These are phyloP conservation scores for Sisymbrium altissimum DNA, from an alignment of 345 rosid species.

Conservation along the genomic window DNA sequence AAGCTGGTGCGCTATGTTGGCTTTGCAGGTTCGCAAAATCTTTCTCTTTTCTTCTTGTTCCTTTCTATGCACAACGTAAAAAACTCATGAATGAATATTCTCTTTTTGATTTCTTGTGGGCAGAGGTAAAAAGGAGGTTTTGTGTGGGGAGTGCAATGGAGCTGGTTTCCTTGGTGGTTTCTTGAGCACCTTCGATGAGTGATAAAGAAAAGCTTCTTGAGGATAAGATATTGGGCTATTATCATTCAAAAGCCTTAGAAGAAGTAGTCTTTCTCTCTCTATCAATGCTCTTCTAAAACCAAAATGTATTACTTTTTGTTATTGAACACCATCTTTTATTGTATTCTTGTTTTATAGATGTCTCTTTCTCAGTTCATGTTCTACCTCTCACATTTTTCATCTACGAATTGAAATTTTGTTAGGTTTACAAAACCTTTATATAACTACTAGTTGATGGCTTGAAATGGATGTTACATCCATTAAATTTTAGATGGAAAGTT, in stretches of 20 bases:
- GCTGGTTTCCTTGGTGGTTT: constrained; percentile 96
- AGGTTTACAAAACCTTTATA: neutral
- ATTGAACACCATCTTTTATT: constrained; percentile 5
- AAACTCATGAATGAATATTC: neutral
- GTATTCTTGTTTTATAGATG: neutral
- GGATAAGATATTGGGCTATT: neutral
- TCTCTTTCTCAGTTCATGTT: neutral
- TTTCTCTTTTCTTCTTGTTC: neutral
- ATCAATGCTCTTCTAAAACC: neutral
- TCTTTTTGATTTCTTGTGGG: constrained; percentile 10
- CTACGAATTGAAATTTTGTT: neutral
- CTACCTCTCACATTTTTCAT: neutral
- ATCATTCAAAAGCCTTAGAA: neutral
- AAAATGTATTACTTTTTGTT: neutral
- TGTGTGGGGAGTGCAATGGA: constrained; percentile 90
- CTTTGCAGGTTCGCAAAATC: constrained; percentile 67
- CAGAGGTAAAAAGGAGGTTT: constrained; percentile 82
- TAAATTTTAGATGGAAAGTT: neutral
- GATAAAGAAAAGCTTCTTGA: constrained; percentile 4
- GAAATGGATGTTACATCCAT: neutral
- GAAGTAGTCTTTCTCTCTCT: neutral
- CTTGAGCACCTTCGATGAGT: constrained; percentile 74
- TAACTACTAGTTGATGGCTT: neutral
- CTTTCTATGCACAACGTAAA: neutral
- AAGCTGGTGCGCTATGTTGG: constrained; percentile 92